Base-by-base conservation (phyloP, 208 protist genomes). In the Endotrypanum monterogeii region DNA sequence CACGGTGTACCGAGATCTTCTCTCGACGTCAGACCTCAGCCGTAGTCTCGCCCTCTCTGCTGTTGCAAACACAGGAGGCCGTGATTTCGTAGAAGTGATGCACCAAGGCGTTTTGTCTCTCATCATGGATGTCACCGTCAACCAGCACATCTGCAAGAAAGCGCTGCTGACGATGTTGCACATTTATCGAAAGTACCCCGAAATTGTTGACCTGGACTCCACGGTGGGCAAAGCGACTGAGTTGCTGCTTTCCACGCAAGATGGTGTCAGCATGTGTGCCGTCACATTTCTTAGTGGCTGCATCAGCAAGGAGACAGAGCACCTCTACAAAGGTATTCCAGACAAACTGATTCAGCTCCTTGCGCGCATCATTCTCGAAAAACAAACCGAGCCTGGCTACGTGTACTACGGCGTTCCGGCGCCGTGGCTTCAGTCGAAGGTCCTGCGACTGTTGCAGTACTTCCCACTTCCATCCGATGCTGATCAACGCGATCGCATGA, bases 371-470 rank as follows among this genome's bases (percentile, higher is more conserved):
- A 95, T 98, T 67, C 65, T 97, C n/a, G 86, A 89, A 69, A 95
- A 96, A 70, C 83, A 93, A 48, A 96, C 89, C 11, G 88, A 96
- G 60, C 85, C 85, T 16, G 98, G 98, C 35, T 99, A 99, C 89
- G 84, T 99, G 8, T 99, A 99, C 88, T 99, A 99, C 85, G 89
- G 96, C 52, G 93, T 99, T 51, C 90, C 98, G 20, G 91, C 96
- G 25, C 99, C 99, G 51, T 99, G 99, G 99, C 89, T 99, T 32
- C 98, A 99, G 89, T 91, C 98, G 46, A 99, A 99, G 82, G 75
- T 98, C n/a, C 87, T 99, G 23, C 94, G 97, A 44, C 89, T 99
- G 41, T 87, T 99, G 35, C 98, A 98, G 76, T 94, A 96, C 70
- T 99, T 98, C 78, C 94, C 98, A 25, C 67, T 88, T 8, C 97